Conservation (phyloP, 2,329 filamentous ascomycete species). For the Xylariaceae sp. region DNA sequence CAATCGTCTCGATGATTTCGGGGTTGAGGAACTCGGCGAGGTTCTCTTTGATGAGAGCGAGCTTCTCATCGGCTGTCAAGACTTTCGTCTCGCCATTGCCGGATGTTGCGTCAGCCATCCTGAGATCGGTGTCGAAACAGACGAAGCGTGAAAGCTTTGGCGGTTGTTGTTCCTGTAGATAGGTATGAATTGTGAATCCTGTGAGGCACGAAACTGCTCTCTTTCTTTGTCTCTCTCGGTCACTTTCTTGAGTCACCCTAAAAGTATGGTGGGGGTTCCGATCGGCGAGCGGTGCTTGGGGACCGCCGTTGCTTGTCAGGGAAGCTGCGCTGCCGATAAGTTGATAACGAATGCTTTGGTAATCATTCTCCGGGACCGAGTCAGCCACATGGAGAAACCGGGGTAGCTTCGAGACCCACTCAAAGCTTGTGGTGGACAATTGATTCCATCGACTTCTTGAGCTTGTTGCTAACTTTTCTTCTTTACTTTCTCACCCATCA, state of each 20-base stretch:
- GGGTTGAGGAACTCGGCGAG: constrained; percentile 77
- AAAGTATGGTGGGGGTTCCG: not conserved
- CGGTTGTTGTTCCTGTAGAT: no score
- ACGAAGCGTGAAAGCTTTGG: no score
- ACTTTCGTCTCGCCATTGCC: not conserved
- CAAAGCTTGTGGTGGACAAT: no score
- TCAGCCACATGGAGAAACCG: no score
- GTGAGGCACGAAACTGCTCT: no score
- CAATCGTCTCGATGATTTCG: constrained; percentile 72
- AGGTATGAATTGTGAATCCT: no score
- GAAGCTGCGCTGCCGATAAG: not conserved
- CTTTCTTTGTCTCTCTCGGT: not conserved
- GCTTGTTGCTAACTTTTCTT: no score
- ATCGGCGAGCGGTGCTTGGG: not conserved
- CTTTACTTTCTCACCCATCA: no score
- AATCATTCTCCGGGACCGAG: no score
- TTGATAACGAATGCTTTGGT: not conserved
- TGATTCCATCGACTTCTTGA: no score
- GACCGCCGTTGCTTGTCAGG: not conserved
- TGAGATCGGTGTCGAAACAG: not conserved
- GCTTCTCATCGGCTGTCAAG: constrained; percentile 53
- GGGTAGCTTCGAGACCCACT: no score
- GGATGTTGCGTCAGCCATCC: constrained; percentile 10
- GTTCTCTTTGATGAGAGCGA: constrained; percentile 73
- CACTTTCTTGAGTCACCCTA: not conserved